These are phyloP conservation scores for Phlegmacium glaucopus DNA, from an alignment of 768 basidiomycete species.

Conservation along the genomic window DNA sequence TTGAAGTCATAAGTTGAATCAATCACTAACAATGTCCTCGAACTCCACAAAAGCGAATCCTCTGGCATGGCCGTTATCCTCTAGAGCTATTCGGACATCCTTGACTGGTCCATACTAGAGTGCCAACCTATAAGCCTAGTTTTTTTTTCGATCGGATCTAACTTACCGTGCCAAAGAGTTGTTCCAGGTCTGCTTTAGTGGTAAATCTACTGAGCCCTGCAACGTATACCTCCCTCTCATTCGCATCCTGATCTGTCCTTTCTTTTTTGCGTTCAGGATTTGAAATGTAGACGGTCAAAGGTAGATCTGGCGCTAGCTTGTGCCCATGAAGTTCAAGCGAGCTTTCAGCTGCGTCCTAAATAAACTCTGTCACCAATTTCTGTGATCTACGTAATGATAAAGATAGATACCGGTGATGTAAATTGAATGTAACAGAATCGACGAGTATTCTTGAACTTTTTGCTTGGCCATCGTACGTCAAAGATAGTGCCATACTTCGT, in stretches of 20 bases:
- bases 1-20: neutral
- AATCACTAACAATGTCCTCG: conserved; percentile 61
- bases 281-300: conserved; percentile 79
- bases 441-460: conserved; percentile 88
- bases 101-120: conserved; percentile 78
- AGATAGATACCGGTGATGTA: conserved; percentile 67
- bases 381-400: neutral
- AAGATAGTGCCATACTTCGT: conserved; percentile 84
- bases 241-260: conserved; percentile 83
- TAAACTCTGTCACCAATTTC: neutral
- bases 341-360: conserved; percentile 63
- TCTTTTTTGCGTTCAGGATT: conserved; percentile 89
- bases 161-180: conserved; percentile 73
- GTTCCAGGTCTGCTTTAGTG: conserved; percentile 72
- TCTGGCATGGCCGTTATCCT: conserved; percentile 65
- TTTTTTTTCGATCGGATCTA: neutral
- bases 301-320: conserved; percentile 66
- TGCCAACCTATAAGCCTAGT: conserved; percentile 1
- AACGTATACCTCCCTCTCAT: conserved; percentile 84
- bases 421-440: conserved; percentile 96
- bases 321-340: conserved; percentile 79
- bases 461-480: conserved; percentile 97
- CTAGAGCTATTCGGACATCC: conserved; percentile 74
- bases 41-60: conserved; percentile 96
- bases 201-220: conserved; percentile 80